Evolutionary conservation across 2,329 filamentous ascomycete genomes (phyloP), one percentile per base, ranked within the genome.

Genomic region (Periconia macrospinosa): DNA sequence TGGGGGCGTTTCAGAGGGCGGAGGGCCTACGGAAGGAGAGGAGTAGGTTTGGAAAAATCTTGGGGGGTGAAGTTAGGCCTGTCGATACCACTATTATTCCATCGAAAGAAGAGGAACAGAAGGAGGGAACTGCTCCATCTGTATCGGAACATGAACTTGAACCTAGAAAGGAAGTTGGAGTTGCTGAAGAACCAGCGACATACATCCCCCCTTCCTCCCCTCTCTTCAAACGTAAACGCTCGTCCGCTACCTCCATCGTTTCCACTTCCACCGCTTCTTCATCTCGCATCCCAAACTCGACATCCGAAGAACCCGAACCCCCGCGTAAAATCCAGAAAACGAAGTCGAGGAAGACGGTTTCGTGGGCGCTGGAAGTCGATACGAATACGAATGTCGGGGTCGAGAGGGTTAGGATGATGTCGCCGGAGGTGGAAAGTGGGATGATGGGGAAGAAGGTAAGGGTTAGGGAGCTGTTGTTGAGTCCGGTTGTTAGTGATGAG

Each of bases 331-430:
- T 13, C 11, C 11, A 37, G 33, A 37, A 42, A 30, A 44, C 37
- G 48, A 51, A 42, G 20, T 6, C 18, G 14, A 51, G 41, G 33
- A 47, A 46, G 17, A 2, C n/a, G 17, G 49, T 51, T 6, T 30
- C 9, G 14, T 51, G 49, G 49, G 49, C 43, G 14, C 6, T 6
- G 2, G 49, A 51, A 15, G 30, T 51, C 33, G 48, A 50, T 15
- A 30, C 42, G 5, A 23, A 11, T 20, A 30, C 42, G 5, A 23
- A 11, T 20, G 14, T 27, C 11, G 49, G 43, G 5, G 18, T 30
- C 1, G 43, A 30, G 43, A 30, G 41, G 13, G 19, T 43, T 3
- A 7, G 49, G 3, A 51, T 51, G 15, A 30, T 51, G 43, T 46
- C 43, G 19, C 49, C 49, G 9, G 27, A 37, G 30, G 33, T 23